Evolutionary conservation across 495 filamentous ascomycete genomes (phyloP).

Genomic region (Tuber magnatum): DNA sequence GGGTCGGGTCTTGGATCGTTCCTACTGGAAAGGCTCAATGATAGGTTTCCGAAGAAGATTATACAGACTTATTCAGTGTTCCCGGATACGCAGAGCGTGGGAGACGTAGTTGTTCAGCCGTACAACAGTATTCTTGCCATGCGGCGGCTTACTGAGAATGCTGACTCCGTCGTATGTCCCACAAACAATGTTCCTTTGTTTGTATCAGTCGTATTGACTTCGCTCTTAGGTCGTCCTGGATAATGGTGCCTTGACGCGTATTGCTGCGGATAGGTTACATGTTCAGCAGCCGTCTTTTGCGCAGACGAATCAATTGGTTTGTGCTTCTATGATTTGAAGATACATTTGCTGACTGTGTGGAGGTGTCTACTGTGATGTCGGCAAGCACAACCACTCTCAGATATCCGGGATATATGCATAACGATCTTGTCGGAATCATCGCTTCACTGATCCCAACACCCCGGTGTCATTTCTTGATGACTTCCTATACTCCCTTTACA

Average conservation of each 20-base stretch:
- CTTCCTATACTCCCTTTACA: slow-evolving; percentile 94
- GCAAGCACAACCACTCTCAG: slow-evolving; percentile 91
- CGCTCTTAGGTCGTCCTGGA: slow-evolving; percentile 70
- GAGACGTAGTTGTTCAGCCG: slow-evolving; percentile 92
- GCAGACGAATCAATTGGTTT: slow-evolving; percentile 89
- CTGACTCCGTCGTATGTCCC: slow-evolving; percentile 65
- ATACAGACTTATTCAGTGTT: slow-evolving; percentile 99
- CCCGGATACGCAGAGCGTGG: slow-evolving; percentile 73
- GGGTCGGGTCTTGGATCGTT: slow-evolving; percentile 91
- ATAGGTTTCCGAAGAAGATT: slow-evolving; percentile 95
- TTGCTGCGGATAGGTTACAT: slow-evolving; percentile 89
- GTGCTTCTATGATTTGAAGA: slow-evolving; percentile 25
- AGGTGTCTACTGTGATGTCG: slow-evolving; percentile 86
- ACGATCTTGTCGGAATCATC: slow-evolving; percentile 93
- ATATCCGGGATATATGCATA: slow-evolving; percentile 99
- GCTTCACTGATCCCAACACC: slow-evolving; percentile 93
- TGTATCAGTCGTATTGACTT: not conserved
- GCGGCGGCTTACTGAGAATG: slow-evolving; percentile 85
- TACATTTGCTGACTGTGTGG: slow-evolving; percentile 45
- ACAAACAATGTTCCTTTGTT: not conserved
- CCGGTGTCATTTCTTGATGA: slow-evolving; percentile 95
- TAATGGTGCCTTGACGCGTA: slow-evolving; percentile 86
- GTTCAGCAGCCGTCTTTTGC: slow-evolving; percentile 90
- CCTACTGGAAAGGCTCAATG: slow-evolving; percentile 91
- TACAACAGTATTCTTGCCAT: slow-evolving; percentile 95